A percentile compares a stretch with the other conserved stretches of the same genome.
Evolutionary conservation across 257 asterid genomes (phyloP).

Genomic region (Solanum boliviense): DNA sequence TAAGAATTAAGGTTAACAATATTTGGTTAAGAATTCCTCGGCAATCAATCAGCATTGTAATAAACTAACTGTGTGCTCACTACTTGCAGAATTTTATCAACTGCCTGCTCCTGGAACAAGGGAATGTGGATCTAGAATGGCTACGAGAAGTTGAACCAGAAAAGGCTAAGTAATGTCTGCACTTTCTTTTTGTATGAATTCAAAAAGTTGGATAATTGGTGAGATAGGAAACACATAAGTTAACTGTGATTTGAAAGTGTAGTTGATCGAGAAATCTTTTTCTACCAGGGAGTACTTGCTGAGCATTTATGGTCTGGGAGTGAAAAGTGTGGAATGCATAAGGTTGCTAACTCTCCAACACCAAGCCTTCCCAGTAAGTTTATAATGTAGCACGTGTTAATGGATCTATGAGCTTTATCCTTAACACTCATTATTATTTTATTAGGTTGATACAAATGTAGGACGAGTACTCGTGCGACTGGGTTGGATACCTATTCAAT

Average conservation of each 20-base stretch:
- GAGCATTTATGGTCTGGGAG: slow-evolving; percentile 41
- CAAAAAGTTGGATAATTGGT: neutral
- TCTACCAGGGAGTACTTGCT: slow-evolving; percentile 35
- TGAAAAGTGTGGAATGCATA: slow-evolving; percentile 65
- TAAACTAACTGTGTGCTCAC: neutral
- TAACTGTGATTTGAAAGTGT: neutral
- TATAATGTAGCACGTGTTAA: neutral
- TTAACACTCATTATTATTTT: neutral
- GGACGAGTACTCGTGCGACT: slow-evolving; percentile 40
- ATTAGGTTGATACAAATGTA: slow-evolving; percentile 57
- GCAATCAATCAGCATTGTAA: neutral
- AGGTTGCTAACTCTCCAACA: slow-evolving; percentile 48
- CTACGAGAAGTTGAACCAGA: slow-evolving; percentile 4
- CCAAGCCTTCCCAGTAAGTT: slow-evolving; percentile 53
- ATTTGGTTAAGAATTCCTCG: neutral
- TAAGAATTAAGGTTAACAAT: slow-evolving; percentile 11
- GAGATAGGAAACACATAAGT: neutral
- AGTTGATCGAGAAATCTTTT: neutral
- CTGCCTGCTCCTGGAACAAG: neutral
- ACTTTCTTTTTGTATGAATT: neutral
- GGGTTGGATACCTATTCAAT: slow-evolving; percentile 59
- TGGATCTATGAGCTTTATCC: neutral
- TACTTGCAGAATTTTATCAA: slow-evolving; percentile 7
- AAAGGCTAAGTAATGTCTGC: slow-evolving; percentile 6
- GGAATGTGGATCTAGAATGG: slow-evolving; percentile 10